Evolutionary conservation across 495 filamentous ascomycete species (phyloP), one percentile per base, ranked within the genome.

Genomic region (Thermothielavioides terrestris): DNA sequence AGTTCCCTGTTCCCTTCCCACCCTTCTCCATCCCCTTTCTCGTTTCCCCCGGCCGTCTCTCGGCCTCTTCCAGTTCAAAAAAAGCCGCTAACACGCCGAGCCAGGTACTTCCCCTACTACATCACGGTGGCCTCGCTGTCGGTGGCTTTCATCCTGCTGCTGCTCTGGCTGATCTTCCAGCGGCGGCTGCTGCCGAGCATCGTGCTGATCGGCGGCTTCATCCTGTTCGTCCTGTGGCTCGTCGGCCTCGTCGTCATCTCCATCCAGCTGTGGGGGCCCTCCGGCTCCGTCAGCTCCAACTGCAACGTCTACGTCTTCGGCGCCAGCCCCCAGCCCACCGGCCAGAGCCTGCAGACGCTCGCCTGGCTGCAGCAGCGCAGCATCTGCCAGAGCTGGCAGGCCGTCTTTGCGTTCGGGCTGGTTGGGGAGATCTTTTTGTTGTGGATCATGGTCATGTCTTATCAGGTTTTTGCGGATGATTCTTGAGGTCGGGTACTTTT

Each of bases 371-470:
- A 94, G 68, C 90, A 95, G 74, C 74, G 79, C 59, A 88, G 77
- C 30, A 89, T 95, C 46, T 96, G 90, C 82, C 70, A 80, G 79
- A 77, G 55, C 52, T 86, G 81, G 83, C 66, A 76, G 50, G 78
- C 81, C 0, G 77, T 71, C 8, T 83, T 81, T 62, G 79, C 79
- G 20, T 84, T 84, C 58, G 85, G 82, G 55, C 65, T 94, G 42
- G 77, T 95, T 5, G 91, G 86, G 40, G 79, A 73, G 9, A 77
- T 97, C 22, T 94, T 95, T 61, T 78, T 94, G 60, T 57, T 96
- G 6, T 97, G 89, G 90, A 91, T 97, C 74, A 89, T 95, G 64
- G 70, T 97, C 39, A 88, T 97, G 82, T 82, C 84, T 15, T 86
- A 82, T 68, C 87, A 95, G 66, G 92, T 98, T 12, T 84, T 87